Evolutionary conservation across 2,329 filamentous ascomycete genomes (phyloP).

Genomic region (Xylaria sp.): DNA sequence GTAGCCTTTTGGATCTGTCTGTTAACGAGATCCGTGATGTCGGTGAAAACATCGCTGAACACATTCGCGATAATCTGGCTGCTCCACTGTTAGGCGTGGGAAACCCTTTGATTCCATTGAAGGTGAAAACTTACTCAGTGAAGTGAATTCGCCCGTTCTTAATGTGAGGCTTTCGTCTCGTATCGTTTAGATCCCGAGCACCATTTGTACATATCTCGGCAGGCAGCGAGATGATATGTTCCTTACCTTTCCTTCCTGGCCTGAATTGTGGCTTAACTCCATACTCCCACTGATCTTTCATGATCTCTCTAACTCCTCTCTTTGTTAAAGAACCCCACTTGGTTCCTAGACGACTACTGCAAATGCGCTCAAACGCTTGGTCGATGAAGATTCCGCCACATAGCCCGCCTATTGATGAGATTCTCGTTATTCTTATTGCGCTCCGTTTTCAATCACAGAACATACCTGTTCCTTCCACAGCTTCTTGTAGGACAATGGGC

Average conservation of each 20-base stretch:
- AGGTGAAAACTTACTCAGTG: neutral
- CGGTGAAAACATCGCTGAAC: neutral
- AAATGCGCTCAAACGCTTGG: neutral
- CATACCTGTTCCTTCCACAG: neutral
- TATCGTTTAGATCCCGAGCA: neutral
- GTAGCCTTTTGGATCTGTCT: neutral
- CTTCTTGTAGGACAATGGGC: neutral
- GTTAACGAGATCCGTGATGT: neutral
- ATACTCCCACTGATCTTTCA: constrained; percentile 3
- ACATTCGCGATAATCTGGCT: neutral
- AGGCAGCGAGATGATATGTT: neutral
- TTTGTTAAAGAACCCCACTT: neutral
- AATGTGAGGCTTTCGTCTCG: neutral
- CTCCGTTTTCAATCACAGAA: too few species aligned
- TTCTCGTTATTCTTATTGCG: too few species aligned
- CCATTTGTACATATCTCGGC: neutral
- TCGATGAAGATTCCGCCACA: constrained; percentile 1
- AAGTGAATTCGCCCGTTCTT: constrained; percentile 1
- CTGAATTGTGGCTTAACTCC: constrained; percentile 1
- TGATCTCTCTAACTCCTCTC: neutral
- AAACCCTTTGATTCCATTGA: too few species aligned
- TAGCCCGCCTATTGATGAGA: neutral
- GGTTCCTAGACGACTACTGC: neutral
- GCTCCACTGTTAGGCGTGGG: neutral
- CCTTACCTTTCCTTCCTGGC: neutral